These are phyloP conservation scores for Penicillium coprophilum DNA, from an alignment of 495 filamentous ascomycete genomes.

Conservation along the genomic window DNA sequence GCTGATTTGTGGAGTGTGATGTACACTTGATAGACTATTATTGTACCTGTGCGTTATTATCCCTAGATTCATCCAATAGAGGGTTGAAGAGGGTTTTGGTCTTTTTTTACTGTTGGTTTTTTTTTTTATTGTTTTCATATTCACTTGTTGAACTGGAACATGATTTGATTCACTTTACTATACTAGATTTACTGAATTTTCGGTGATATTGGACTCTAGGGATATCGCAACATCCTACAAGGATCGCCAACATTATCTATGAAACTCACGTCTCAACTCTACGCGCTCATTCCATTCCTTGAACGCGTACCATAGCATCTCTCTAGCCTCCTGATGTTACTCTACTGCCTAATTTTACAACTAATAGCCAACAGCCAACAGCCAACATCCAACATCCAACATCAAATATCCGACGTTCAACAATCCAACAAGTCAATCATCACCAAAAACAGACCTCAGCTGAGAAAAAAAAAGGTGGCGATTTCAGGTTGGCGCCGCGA, in stretches of 20 bases:
- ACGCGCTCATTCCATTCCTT: slow-evolving; percentile 20
- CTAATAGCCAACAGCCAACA: neutral
- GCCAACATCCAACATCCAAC: neutral
- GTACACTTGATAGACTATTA: slow-evolving; percentile 7
- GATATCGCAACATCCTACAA: too few relatives aligned
- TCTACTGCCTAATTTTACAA: slow-evolving; percentile 6
- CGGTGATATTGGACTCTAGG: too few relatives aligned
- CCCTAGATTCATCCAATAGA: slow-evolving; percentile 24
- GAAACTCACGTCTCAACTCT: slow-evolving; percentile 31
- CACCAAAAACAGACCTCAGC: neutral
- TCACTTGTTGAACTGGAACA: neutral
- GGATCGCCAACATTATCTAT: slow-evolving; percentile 6
- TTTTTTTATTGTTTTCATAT: neutral
- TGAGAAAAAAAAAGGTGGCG: slow-evolving; percentile 18
- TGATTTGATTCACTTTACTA: too few relatives aligned
- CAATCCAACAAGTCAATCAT: slow-evolving; percentile 1
- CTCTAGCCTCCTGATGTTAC: neutral
- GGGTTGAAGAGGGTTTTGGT: neutral
- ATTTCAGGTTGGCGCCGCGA: slow-evolving; percentile 27
- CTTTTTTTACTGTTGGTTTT: neutral
- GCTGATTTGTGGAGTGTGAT: slow-evolving; percentile 15
- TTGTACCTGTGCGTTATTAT: slow-evolving; percentile 12
- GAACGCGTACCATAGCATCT: neutral
- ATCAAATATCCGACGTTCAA: slow-evolving; percentile 1
- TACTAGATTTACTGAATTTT: too few relatives aligned